Percentiles rank a stretch among this genome's conserved stretches.
phyloP scores from a whole-genome alignment of 1,284 basidiomycete species.

The Calocybe gambosa region DNA sequence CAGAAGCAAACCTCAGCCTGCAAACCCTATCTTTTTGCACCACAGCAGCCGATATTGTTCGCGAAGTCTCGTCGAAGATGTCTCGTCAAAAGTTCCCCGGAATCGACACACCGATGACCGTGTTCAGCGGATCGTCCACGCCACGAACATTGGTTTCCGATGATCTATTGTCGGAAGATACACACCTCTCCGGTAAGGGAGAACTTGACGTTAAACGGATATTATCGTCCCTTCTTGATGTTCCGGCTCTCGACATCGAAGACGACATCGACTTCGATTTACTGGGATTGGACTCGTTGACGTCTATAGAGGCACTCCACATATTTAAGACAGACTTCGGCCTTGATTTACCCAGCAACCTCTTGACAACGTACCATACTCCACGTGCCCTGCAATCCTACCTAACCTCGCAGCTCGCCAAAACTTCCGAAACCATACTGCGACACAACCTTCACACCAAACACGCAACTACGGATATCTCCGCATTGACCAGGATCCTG shows the following conservation, averaged over 20 bases:
- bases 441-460: neutral
- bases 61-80: constrained; percentile 18
- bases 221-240: constrained; percentile 43
- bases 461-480: constrained; percentile 2
- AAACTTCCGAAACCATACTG: neutral
- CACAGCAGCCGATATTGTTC: constrained; percentile 32
- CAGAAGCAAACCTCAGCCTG: constrained; percentile 26
- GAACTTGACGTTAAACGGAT: constrained; percentile 33
- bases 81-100: constrained; percentile 3
- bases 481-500: constrained; percentile 16
- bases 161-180: constrained; percentile 19
- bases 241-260: constrained; percentile 32
- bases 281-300: constrained; percentile 56
- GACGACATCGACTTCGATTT: constrained; percentile 39
- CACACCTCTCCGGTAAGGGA: constrained; percentile 15
- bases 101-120: constrained; percentile 8
- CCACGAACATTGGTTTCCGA: constrained; percentile 33
- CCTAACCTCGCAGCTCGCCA: constrained; percentile 16
- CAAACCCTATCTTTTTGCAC: constrained; percentile 31
- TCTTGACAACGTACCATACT: constrained; percentile 33
- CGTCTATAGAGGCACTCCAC: constrained; percentile 53
- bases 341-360: constrained; percentile 32
- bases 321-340: constrained; percentile 35
- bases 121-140: constrained; percentile 25
- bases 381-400: constrained; percentile 28